These are phyloP conservation scores for Oryza coarctata DNA, from an alignment of 176 grass and related monocot genomes.

Conservation along the genomic window DNA sequence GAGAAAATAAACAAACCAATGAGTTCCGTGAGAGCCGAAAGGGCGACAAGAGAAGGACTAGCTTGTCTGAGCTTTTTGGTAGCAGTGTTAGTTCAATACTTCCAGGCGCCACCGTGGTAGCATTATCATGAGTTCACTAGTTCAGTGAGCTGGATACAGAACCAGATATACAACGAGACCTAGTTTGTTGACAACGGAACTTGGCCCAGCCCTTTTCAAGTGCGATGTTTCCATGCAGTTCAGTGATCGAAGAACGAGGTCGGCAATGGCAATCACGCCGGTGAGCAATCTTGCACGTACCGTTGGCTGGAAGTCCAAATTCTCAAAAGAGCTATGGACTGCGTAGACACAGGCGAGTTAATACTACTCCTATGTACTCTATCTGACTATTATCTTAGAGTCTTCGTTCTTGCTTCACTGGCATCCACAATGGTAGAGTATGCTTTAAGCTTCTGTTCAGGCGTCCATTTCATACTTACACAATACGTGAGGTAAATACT, in stretches of 20 bases:
- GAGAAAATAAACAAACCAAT: background rate
- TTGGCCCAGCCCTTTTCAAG: background rate
- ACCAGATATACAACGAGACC: background rate
- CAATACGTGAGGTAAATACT: background rate
- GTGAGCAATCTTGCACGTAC: background rate
- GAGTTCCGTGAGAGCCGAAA: background rate
- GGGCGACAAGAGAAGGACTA: background rate
- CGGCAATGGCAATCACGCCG: background rate
- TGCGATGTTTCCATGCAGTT: background rate
- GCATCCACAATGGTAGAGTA: background rate
- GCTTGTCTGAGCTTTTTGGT: conserved; percentile 10
- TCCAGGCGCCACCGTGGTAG: background rate
- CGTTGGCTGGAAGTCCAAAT: background rate
- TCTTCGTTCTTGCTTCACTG: background rate
- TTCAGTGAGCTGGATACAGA: background rate
- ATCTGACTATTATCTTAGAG: background rate
- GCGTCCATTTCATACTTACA: background rate
- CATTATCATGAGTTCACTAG: conserved; percentile 4
- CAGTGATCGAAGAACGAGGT: background rate
- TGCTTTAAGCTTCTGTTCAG: background rate
- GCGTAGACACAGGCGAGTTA: background rate
- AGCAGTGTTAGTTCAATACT: background rate
- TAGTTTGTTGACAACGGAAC: background rate
- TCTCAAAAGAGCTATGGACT: background rate
- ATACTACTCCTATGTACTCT: background rate